Evolutionary conservation across 306 rosid genomes (phyloP).

Genomic region (Dalbergia cochinchinensis): DNA sequence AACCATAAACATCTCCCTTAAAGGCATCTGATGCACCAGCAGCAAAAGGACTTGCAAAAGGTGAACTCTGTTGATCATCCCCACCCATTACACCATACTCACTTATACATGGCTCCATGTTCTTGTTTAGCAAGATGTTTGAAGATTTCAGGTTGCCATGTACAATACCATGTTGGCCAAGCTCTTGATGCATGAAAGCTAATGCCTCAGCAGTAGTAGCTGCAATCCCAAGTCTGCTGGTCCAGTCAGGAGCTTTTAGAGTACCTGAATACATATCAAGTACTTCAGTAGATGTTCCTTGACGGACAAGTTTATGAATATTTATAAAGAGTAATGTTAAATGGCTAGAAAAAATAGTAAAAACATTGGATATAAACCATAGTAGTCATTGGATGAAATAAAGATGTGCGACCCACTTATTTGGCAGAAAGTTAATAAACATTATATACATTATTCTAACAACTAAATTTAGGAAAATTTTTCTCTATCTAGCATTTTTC

Average conservation of each 20-base stretch:
- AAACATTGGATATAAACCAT: no score
- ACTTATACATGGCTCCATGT: constrained; percentile 80
- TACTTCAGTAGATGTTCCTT: constrained; percentile 7
- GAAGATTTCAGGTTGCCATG: constrained; percentile 88
- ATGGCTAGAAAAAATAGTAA: no score
- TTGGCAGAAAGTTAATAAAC: no score
- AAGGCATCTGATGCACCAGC: constrained; percentile 35
- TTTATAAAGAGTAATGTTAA: background rate
- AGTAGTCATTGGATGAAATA: no score
- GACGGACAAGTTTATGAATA: background rate
- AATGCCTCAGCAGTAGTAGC: constrained; percentile 67
- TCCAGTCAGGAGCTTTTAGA: constrained; percentile 68
- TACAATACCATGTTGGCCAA: constrained; percentile 61
- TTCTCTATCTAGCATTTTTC: no score
- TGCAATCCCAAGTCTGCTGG: constrained; percentile 69
- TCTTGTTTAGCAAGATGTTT: constrained; percentile 71
- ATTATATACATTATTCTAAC: no score
- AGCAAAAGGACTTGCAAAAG: constrained; percentile 31
- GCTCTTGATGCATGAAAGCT: constrained; percentile 76
- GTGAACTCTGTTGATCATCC: constrained; percentile 42
- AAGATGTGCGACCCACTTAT: background rate
- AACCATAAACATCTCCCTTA: constrained; percentile 71
- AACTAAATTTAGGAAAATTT: no score
- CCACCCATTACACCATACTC: constrained; percentile 71
- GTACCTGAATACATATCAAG: constrained; percentile 58